Conservation (phyloP, 495 filamentous ascomycete species). For the Hamigera avellanea region DNA sequence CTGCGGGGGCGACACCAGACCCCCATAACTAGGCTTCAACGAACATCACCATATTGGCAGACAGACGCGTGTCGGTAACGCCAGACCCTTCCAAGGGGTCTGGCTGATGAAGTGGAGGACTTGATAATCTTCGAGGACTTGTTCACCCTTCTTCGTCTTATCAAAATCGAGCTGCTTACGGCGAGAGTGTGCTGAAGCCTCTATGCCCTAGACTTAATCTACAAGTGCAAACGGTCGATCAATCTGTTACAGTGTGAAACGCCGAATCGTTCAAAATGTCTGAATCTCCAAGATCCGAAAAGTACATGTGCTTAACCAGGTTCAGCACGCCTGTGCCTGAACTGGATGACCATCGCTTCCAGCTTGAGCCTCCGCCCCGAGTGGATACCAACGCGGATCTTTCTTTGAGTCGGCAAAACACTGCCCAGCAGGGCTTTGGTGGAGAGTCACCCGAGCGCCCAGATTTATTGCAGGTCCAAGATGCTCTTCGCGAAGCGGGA, state of each 20-base stretch:
- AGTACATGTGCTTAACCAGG: constrained; percentile 40
- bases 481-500: constrained; percentile 30
- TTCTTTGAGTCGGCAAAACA: constrained; percentile 26
- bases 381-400: constrained; percentile 37
- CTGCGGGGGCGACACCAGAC: constrained; percentile 91
- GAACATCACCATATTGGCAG: constrained; percentile 21
- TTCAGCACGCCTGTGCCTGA: constrained; percentile 76
- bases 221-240: neutral
- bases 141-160: neutral
- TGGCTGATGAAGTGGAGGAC: constrained; percentile 34
- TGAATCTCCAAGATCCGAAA: constrained; percentile 51
- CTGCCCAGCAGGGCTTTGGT: constrained; percentile 15
- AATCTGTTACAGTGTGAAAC: neutral
- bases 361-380: constrained; percentile 54
- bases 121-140: neutral
- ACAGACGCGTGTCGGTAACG: constrained; percentile 31
- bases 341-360: constrained; percentile 85
- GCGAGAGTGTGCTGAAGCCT: neutral
- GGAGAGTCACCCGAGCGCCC: constrained; percentile 25
- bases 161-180: neutral
- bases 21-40: constrained; percentile 73
- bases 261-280: constrained; percentile 35
- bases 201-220: neutral
- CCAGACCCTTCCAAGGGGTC: constrained; percentile 38
- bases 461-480: constrained; percentile 39